Conservation (phyloP, 768 basidiomycete genomes). For the Lyophyllum semitale region DNA sequence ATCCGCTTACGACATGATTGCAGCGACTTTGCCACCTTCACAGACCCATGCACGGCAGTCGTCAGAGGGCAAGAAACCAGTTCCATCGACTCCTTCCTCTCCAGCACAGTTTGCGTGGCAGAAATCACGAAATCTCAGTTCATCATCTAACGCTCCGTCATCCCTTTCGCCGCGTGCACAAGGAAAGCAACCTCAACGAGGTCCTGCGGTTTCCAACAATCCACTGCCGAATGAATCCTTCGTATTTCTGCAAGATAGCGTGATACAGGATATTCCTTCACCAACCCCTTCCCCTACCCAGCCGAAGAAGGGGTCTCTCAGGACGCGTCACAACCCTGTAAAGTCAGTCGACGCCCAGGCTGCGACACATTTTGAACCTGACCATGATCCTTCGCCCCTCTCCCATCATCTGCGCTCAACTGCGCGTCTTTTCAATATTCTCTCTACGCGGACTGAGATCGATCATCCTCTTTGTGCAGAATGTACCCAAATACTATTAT, state of each 20-base stretch:
- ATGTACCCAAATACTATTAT: slow-evolving; percentile 83
- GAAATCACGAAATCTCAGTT: slow-evolving; percentile 45
- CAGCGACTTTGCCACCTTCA: slow-evolving; percentile 62
- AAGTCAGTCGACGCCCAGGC: slow-evolving; percentile 29
- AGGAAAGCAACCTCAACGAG: slow-evolving; percentile 60
- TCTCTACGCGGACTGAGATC: slow-evolving; percentile 76
- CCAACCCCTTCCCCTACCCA: slow-evolving; percentile 41
- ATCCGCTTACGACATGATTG: slow-evolving; percentile 86
- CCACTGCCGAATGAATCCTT: slow-evolving; percentile 84
- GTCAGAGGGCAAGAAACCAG: slow-evolving; percentile 46
- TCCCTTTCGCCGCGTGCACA: slow-evolving; percentile 56
- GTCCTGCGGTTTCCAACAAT: slow-evolving; percentile 21
- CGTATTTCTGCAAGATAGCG: slow-evolving; percentile 85
- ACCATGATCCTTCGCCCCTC: slow-evolving; percentile 69
- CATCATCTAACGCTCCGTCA: slow-evolving; percentile 30
- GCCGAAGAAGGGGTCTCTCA: slow-evolving; percentile 46
- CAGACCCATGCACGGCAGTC: slow-evolving; percentile 36
- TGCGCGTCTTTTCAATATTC: slow-evolving; percentile 70
- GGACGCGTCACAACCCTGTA: slow-evolving; percentile 28
- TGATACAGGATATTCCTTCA: slow-evolving; percentile 70
- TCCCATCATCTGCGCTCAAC: slow-evolving; percentile 80
- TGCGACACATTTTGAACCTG: slow-evolving; percentile 42
- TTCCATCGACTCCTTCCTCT: slow-evolving; percentile 47
- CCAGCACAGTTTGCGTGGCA: slow-evolving; percentile 67
- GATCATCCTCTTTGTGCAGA: slow-evolving; percentile 96